Evolutionary conservation across 2,329 filamentous ascomycete genomes (phyloP), one percentile per base, ranked within the genome.

Genomic region (Cladosporium sp.): DNA sequence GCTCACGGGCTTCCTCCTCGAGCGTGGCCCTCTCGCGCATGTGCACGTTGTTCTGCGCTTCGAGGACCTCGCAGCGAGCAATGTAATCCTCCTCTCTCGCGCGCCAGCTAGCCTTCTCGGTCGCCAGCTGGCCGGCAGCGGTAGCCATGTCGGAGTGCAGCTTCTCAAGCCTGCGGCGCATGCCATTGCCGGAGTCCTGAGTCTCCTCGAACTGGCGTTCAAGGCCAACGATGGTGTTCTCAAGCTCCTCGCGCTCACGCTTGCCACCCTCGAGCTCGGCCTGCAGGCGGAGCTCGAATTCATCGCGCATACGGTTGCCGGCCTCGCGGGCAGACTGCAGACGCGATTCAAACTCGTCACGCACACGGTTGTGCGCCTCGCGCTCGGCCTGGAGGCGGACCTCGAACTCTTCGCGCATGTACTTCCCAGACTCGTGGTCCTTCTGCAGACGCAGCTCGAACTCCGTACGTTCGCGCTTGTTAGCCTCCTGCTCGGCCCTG

Each of bases 81-180:
- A 73, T 69, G 43, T 80, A 74, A n/a, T 79, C 75, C 54, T 83
- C 76, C 60, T 83, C 81, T 53, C 72, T 86, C 71, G 87, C 86
- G 62, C 83, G 82, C 72, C 87, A 91, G 34, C 81, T 78, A 31
- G 86, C 83, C 66, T 91, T 92, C 66, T 97, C 91, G 62, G 87
- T 83, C 18, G 86, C 84, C 56, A 96, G 83, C 56, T 95, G 86
- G 43, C 83, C 82, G 49, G 88, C 85, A 45, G 89, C 87, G 52
- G 77, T 77, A 32, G 84, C 81, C 85, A 97, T 92, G 61, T 96
- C 89, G 58, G 89, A 82, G 70, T 97, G 91, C 37, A 98, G 76
- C 55, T 83, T 83, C 61, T 92, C 82, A 63, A 96, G 87, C 70
- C 93, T 95, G 67, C 77, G 77, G 59, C 89, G 85, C 81, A 95